Percentiles rank a stretch among this genome's conserved stretches.
phyloP scores from a whole-genome alignment of 495 filamentous ascomycete species.

The Neurospora tetraspora region DNA sequence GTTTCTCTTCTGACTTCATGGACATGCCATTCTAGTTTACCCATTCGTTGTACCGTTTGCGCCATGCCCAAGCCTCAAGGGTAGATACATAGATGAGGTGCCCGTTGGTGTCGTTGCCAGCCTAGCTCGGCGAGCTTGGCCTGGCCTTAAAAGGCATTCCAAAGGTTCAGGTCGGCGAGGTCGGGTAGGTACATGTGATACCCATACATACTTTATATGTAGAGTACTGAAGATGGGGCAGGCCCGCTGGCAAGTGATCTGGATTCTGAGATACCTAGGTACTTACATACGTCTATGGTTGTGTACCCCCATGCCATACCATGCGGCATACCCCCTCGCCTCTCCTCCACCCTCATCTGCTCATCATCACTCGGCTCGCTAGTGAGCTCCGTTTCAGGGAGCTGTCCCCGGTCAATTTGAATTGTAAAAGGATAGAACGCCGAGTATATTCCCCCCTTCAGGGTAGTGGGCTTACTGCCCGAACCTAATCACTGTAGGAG shows the following conservation, averaged over 20 bases:
- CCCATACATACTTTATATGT: neutral
- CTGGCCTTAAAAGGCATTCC: neutral
- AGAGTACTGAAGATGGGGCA: neutral
- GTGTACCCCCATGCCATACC: neutral
- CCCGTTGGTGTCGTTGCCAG: neutral
- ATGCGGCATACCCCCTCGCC: neutral
- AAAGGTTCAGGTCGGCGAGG: neutral
- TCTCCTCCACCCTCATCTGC: neutral
- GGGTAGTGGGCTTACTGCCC: neutral
- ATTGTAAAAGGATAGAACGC: neutral
- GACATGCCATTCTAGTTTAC: neutral
- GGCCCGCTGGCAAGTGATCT: neutral
- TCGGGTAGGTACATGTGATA: neutral
- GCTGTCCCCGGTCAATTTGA: neutral
- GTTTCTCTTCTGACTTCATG: neutral
- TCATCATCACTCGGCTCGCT: neutral
- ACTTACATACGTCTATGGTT: neutral
- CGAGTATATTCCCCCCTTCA: neutral
- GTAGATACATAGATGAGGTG: neutral
- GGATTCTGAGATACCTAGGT: neutral
- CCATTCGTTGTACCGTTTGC: neutral
- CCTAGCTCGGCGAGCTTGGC: neutral
- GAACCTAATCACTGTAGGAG: neutral
- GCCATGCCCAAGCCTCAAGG: neutral
- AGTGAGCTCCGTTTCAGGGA: neutral